These are phyloP conservation scores for Xylaria sp. DNA, from an alignment of 2,329 filamentous ascomycete genomes.

Conservation along the genomic window DNA sequence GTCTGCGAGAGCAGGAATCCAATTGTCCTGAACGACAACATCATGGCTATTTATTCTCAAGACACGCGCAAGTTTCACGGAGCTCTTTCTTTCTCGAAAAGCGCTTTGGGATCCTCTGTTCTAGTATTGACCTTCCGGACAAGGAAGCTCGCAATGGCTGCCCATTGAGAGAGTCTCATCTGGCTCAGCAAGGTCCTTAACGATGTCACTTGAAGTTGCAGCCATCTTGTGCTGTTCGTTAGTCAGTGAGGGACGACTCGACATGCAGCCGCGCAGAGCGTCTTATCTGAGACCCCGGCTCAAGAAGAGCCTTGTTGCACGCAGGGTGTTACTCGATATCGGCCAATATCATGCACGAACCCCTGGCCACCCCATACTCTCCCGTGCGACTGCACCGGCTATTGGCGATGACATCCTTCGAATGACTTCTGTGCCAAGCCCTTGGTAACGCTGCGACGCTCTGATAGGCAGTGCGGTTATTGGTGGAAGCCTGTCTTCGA, in stretches of 20 bases:
- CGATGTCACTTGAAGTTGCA: slow-evolving; percentile 32
- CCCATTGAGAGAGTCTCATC: slow-evolving; percentile 25
- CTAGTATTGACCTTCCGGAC: slow-evolving; percentile 31
- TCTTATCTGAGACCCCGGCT: slow-evolving; percentile 42
- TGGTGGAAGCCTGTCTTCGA: slow-evolving; percentile 18
- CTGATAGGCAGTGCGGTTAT: slow-evolving; percentile 15
- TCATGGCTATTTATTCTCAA: slow-evolving; percentile 45
- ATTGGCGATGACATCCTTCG: slow-evolving; percentile 35
- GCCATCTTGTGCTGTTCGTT: slow-evolving; percentile 26
- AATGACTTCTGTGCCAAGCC: slow-evolving; percentile 35
- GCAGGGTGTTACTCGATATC: slow-evolving; percentile 15
- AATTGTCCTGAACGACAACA: slow-evolving; percentile 32
- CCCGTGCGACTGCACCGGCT: slow-evolving; percentile 22
- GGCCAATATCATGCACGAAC: slow-evolving; percentile 30
- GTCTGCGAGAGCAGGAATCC: slow-evolving; percentile 26
- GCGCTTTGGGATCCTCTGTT: slow-evolving; percentile 3
- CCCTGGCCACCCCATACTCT: slow-evolving; percentile 31
- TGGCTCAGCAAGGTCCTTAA: slow-evolving; percentile 26
- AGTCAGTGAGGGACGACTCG: slow-evolving; percentile 17
- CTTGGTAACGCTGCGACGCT: slow-evolving; percentile 23
- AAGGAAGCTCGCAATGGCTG: slow-evolving; percentile 30
- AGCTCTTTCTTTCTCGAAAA: slow-evolving; percentile 35
- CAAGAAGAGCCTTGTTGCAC: slow-evolving; percentile 36
- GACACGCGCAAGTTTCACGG: slow-evolving; percentile 32
- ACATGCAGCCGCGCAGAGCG: slow-evolving; percentile 37